phyloP scores from a whole-genome alignment of 2,329 filamentous ascomycete species.

The Diplocarpon rosae region DNA sequence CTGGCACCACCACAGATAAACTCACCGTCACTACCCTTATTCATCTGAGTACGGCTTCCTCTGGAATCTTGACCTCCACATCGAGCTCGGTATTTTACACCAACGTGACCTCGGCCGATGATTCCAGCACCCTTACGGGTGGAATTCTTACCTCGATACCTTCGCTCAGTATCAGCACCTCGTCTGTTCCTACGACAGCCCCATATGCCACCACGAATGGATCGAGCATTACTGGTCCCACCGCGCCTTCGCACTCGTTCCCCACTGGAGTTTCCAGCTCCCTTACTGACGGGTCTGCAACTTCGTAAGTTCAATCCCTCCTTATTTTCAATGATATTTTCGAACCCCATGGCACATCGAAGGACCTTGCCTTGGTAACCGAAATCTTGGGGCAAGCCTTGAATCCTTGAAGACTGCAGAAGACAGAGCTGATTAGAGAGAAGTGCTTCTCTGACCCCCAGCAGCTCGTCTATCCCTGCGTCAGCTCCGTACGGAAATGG shows the following conservation, averaged over 20 bases:
- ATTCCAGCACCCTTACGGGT: not conserved
- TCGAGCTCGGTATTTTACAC: not conserved
- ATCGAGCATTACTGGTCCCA: not conserved
- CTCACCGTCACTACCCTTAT: not conserved
- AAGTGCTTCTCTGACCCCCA: not conserved
- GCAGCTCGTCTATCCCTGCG: not conserved
- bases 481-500: not conserved
- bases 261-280: not conserved
- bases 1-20: not conserved
- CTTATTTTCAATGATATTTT: too few relatives aligned
- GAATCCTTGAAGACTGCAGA: too few relatives aligned
- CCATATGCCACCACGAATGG: not conserved
- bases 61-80: not conserved
- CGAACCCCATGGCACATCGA: too few relatives aligned
- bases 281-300: not conserved
- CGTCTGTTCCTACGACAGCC: not conserved
- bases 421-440: too few relatives aligned
- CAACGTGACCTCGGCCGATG: not conserved
- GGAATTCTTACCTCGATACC: not conserved
- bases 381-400: too few relatives aligned
- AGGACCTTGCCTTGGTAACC: too few relatives aligned
- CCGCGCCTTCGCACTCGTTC: not conserved
- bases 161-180: not conserved
- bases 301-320: too few relatives aligned
- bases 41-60: not conserved